These are phyloP conservation scores for Bassia scoparia DNA, from an alignment of 148 eudicot genomes.

Conservation along the genomic window DNA sequence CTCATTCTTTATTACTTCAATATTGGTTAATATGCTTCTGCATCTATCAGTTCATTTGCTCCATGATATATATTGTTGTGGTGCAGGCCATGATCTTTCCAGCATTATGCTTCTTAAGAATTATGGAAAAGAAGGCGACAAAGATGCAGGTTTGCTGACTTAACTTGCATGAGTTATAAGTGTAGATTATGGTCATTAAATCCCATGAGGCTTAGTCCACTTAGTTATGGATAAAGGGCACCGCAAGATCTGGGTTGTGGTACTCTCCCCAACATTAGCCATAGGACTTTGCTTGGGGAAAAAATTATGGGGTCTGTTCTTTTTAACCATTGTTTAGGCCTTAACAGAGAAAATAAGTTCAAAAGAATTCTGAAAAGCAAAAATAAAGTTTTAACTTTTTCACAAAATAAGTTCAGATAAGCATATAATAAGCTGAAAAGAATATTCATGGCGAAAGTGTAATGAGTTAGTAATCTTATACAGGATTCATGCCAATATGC, in stretches of 20 bases:
- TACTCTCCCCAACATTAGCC: no score
- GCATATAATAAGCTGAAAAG: no score
- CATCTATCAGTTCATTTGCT: neutral
- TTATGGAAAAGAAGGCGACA: conserved; percentile 59
- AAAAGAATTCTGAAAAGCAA: no score
- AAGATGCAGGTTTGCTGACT: conserved; percentile 47
- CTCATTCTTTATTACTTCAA: neutral
- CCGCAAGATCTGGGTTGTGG: no score
- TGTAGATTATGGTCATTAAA: neutral
- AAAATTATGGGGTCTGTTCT: no score
- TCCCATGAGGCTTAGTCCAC: neutral
- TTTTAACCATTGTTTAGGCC: no score
- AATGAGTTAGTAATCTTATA: neutral
- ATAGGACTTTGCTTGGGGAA: no score
- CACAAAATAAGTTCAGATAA: no score
- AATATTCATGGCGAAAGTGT: no score
- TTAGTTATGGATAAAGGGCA: neutral
- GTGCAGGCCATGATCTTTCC: conserved; percentile 70
- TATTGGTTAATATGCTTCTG: no score
- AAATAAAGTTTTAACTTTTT: no score
- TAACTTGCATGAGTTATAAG: neutral
- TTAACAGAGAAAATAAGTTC: no score
- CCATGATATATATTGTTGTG: neutral
- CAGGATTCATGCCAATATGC: neutral
- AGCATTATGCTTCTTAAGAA: conserved; percentile 59